Conservation (phyloP, 768 basidiomycete species). For the Termitomyces sp. region DNA sequence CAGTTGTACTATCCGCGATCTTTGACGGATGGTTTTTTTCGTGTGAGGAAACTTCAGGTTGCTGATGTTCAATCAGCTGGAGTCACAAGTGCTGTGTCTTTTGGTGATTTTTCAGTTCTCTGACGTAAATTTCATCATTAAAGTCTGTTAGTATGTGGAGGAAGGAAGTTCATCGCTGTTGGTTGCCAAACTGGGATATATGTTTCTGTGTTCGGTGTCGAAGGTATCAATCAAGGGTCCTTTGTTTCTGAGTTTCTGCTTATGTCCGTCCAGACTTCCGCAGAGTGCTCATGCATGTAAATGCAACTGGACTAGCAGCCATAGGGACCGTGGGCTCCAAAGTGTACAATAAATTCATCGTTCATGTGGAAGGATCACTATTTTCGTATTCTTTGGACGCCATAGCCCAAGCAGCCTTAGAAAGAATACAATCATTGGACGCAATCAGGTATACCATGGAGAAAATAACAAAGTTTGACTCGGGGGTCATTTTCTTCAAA, state of each 20-base stretch:
- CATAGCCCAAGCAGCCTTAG: slow-evolving; percentile 55
- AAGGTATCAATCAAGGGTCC: slow-evolving; percentile 31
- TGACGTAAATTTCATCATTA: neutral
- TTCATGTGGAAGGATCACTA: slow-evolving; percentile 55
- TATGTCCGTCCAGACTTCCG: slow-evolving; percentile 42
- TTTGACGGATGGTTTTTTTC: slow-evolving; percentile 61
- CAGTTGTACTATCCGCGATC: slow-evolving; percentile 66
- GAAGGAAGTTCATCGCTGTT: slow-evolving; percentile 56
- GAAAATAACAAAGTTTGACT: slow-evolving; percentile 48
- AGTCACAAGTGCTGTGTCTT: slow-evolving; percentile 54
- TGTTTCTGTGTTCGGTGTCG: slow-evolving; percentile 48
- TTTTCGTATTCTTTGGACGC: slow-evolving; percentile 67
- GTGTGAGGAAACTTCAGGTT: slow-evolving; percentile 33
- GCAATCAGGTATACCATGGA: slow-evolving; percentile 56
- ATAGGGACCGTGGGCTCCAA: slow-evolving; percentile 39
- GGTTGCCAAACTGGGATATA: slow-evolving; percentile 71
- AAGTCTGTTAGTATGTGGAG: slow-evolving; percentile 35
- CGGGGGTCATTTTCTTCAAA: slow-evolving; percentile 57
- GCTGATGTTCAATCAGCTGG: slow-evolving; percentile 44
- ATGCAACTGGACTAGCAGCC: slow-evolving; percentile 50
- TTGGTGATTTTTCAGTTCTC: slow-evolving; percentile 35
- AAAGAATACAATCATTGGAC: slow-evolving; percentile 34
- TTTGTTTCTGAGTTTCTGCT: neutral
- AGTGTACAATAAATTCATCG: slow-evolving; percentile 60
- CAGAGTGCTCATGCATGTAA: slow-evolving; percentile 46